phyloP scores from a whole-genome alignment of 1,284 basidiomycete species.

The Cryptococcus floricola region DNA sequence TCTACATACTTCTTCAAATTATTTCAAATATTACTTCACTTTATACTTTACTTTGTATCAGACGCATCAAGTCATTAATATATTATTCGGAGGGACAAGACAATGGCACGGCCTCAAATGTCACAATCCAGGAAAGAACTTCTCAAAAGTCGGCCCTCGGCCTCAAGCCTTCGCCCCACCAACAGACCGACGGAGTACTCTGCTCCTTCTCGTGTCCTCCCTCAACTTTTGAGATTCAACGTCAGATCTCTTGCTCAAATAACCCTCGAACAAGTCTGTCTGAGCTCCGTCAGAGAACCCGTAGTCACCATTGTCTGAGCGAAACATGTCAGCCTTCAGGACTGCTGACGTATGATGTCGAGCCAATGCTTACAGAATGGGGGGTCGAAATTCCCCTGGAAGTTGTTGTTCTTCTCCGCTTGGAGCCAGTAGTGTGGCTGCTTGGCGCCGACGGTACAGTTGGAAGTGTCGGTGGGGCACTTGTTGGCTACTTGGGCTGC shows the following conservation, averaged over 20 bases:
- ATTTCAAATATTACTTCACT: too few species aligned
- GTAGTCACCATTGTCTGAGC: constrained; percentile 42
- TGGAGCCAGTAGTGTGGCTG: constrained; percentile 44
- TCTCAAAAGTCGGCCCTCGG: not conserved
- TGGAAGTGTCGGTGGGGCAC: constrained; percentile 35
- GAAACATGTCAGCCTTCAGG: not conserved
- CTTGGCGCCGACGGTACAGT: constrained; percentile 41
- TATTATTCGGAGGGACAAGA: too few species aligned
- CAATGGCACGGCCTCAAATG: too few species aligned
- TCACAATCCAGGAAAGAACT: not conserved
- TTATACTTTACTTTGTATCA: too few species aligned
- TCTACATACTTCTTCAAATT: too few species aligned
- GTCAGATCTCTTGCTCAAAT: not conserved
- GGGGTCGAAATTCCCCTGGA: constrained; percentile 38
- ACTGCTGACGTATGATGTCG: not conserved
- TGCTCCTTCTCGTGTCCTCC: not conserved
- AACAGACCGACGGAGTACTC: not conserved
- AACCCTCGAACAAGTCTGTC: constrained; percentile 44
- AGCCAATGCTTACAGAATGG: constrained; percentile 29
- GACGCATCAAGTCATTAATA: too few species aligned
- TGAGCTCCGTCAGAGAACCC: constrained; percentile 50
- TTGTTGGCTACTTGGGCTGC: constrained; percentile 37
- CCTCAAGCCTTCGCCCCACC: not conserved
- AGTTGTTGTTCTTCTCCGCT: constrained; percentile 35
- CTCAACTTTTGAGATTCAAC: not conserved